phyloP scores from a whole-genome alignment of 164 flowering plant genomes.

The Aristolochia californica region DNA sequence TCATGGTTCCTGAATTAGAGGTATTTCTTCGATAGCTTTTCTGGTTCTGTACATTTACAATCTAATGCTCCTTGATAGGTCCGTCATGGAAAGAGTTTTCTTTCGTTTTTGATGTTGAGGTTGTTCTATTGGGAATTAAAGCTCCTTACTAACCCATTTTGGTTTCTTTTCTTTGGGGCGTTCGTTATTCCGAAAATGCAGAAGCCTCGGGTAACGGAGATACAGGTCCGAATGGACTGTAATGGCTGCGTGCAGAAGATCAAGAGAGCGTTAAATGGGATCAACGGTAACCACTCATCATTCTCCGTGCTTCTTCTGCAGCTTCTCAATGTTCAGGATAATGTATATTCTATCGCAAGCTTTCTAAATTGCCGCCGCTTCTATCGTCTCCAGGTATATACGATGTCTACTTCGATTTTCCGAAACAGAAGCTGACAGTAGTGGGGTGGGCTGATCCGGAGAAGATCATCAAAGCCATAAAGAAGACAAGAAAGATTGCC shows the following conservation, averaged over 20 bases:
- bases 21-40: slow-evolving; percentile 24
- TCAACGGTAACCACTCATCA: slow-evolving; percentile 32
- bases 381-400: slow-evolving; percentile 50
- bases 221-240: slow-evolving; percentile 88
- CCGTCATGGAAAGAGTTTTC: too few relatives aligned
- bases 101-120: too few relatives aligned
- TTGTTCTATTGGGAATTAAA: too few relatives aligned
- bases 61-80: too few relatives aligned
- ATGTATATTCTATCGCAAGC: neutral
- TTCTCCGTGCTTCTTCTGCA: neutral
- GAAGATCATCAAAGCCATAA: slow-evolving; percentile 67
- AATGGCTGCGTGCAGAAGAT: slow-evolving; percentile 95
- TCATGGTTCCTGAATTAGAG: slow-evolving; percentile 60
- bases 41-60: neutral
- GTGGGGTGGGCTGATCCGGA: slow-evolving; percentile 87
- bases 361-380: neutral
- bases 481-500: slow-evolving; percentile 70
- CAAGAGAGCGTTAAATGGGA: slow-evolving; percentile 73
- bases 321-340: neutral
- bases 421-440: slow-evolving; percentile 73
- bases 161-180: neutral
- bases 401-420: slow-evolving; percentile 51
- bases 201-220: slow-evolving; percentile 74
- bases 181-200: slow-evolving; percentile 11
- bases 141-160: neutral